Evolutionary conservation across 2,329 filamentous ascomycete genomes (phyloP).

Genomic region (Alternaria gaisen): DNA sequence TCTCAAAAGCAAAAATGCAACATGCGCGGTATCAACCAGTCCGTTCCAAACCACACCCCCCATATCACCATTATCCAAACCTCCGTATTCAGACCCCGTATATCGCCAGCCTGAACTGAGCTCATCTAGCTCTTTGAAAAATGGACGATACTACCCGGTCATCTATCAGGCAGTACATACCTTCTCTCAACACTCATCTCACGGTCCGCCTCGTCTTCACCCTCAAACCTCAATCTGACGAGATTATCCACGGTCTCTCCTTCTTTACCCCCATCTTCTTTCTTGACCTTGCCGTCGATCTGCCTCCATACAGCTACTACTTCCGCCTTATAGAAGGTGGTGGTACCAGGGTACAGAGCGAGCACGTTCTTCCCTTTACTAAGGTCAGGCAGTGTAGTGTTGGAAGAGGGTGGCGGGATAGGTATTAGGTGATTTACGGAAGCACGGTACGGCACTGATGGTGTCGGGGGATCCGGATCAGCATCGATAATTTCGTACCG

Average conservation of each 20-base stretch:
- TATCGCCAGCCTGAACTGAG: neutral
- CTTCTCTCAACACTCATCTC: slow-evolving; percentile 60
- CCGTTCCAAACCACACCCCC: neutral
- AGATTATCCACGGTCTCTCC: slow-evolving; percentile 52
- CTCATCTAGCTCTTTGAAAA: neutral
- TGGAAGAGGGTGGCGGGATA: slow-evolving; percentile 55
- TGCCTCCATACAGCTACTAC: slow-evolving; percentile 55
- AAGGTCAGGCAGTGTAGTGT: slow-evolving; percentile 54
- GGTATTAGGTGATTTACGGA: slow-evolving; percentile 57
- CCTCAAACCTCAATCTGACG: slow-evolving; percentile 59
- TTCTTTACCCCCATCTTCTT: slow-evolving; percentile 54
- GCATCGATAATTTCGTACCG: slow-evolving; percentile 63
- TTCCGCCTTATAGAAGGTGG: slow-evolving; percentile 64
- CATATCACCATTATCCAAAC: neutral
- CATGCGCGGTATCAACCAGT: neutral
- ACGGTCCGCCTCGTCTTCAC: slow-evolving; percentile 56
- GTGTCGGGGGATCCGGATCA: slow-evolving; percentile 54
- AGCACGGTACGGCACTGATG: slow-evolving; percentile 54
- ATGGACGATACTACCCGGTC: neutral
- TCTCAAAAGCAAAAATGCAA: neutral
- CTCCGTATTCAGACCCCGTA: neutral
- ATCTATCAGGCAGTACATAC: slow-evolving; percentile 56
- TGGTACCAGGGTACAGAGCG: slow-evolving; percentile 61
- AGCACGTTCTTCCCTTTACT: slow-evolving; percentile 56
- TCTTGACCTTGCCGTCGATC: slow-evolving; percentile 42